phyloP scores from a whole-genome alignment of 306 rosid species.

The Glycine tomentella region DNA sequence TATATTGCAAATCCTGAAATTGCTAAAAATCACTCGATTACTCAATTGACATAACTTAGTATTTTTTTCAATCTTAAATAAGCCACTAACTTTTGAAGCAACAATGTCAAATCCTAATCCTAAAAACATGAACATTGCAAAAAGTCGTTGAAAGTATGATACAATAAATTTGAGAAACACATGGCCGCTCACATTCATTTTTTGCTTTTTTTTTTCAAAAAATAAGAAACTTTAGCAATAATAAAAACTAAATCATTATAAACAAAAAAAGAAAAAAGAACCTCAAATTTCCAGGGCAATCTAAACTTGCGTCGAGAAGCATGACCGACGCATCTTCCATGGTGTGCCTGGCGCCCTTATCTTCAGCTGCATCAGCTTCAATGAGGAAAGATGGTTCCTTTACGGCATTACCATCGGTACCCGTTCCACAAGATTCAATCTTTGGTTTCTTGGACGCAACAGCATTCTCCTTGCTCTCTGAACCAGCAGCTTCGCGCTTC shows the following conservation, averaged over 20 bases:
- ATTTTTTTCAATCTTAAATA: background rate
- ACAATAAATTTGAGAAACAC: no score
- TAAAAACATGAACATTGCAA: background rate
- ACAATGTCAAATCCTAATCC: background rate
- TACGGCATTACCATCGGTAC: slow-evolving; percentile 16
- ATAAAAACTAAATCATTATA: background rate
- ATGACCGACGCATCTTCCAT: slow-evolving; percentile 91
- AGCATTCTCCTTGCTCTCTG: slow-evolving; percentile 11
- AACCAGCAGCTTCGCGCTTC: slow-evolving; percentile 50
- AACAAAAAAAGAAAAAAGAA: slow-evolving; percentile 34
- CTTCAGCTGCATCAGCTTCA: slow-evolving; percentile 85
- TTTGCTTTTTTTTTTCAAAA: background rate
- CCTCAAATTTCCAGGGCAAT: slow-evolving; percentile 76
- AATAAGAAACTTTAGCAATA: background rate
- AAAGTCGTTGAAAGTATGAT: background rate
- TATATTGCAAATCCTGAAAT: background rate
- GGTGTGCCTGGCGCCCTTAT: slow-evolving; percentile 80
- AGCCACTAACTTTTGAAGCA: background rate
- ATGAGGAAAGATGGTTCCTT: slow-evolving; percentile 59
- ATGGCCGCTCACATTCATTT: background rate
- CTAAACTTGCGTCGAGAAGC: slow-evolving; percentile 67
- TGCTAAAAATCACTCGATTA: background rate
- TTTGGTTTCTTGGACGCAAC: slow-evolving; percentile 41
- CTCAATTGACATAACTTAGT: background rate
- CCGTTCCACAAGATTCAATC: slow-evolving; percentile 32